Base-by-base conservation (phyloP, 495 filamentous ascomycete species). In the Umbilicaria muhlenbergii region DNA sequence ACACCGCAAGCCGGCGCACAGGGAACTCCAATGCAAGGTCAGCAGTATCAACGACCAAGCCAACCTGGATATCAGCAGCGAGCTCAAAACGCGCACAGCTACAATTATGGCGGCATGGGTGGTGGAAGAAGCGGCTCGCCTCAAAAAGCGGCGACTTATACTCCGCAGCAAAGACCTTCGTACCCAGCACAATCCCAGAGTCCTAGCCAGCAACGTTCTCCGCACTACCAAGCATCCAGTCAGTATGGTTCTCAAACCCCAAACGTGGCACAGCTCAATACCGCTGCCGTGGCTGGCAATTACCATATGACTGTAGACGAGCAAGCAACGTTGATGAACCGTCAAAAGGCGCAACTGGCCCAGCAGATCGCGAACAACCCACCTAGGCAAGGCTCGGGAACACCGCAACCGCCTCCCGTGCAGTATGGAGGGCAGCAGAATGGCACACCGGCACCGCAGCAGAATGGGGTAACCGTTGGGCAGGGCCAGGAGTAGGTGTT, bases 241-340 rank as follows among this genome's bases (percentile, higher is more conserved):
- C 48, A 50, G 7, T 60, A 61, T 42, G 49, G 38, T 4, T 44
- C 52, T 11, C 47, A 53, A 42, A 51, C 54, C 0, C 44, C 59
- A 5, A 54, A 58, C n/a, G 51, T 58, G 31, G 58, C 65, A 13
- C 51, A 47, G 24, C 47, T 56, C 32, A 67, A 69, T 47, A 52
- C 62, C 16, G 63, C 60, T 18, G 58, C 65, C 36, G 60, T 63
- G 21, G 59, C 65, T 35, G 55, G 56, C n/a, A 57, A 57, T 5
- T 63, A 66, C 43, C 58, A 62, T 41, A 58, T 64, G 35, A 70
- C 57, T 54, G 63, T 63, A 3, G 61, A 63, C 17, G 68, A 71
- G 44, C 68, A 69, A 52, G 62, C 64, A n/a, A 54, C 58, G 2
- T 36, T 67, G 39, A 66, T 68, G 59, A 62, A 68, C 32, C 53